Evolutionary conservation across 2,329 filamentous ascomycete genomes (phyloP), one percentile per base, ranked within the genome.

Genomic region (Penicillium decumbens): DNA sequence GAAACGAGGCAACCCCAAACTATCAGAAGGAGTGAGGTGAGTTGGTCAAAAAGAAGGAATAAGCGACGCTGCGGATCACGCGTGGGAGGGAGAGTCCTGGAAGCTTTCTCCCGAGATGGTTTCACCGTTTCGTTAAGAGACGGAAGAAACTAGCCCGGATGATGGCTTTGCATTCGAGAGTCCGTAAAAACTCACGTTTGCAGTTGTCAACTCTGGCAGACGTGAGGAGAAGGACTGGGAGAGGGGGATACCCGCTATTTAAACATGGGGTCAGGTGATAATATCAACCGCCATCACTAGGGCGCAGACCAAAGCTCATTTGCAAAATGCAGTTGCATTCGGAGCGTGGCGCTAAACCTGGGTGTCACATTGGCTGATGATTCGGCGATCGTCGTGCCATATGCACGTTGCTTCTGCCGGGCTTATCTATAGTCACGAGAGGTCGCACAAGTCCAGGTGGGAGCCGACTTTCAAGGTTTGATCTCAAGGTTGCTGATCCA

Each of bases 161-260:
- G 56, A 60, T 46, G 45, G 61, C 66, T 69, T 75, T 71, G 77
- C 77, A 77, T 78, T 77, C 74, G 72, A 72, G 65, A 73, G 66
- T 65, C 62, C 47, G 45, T 43, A 63, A 47, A 59, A 55, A 64
- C 55, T 62, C 60, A 57, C 59, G 64, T 57, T 56, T 55, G 56
- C 53, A 59, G 57, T 65, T 66, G 69, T 67, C 69, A 62, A 71
- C 71, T 71, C 71, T 64, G 57, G 63, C 68, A 67, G 70, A 68
- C 71, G 70, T 70, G 73, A 73, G 69, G 70, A 71, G 73, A 66
- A 72, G 68, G 70, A 72, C 68, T 72, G 64, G 59, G 64, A 60
- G 63, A 56, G 66, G 63, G 65, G 61, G 59, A 60, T 60, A 61
- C 62, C 68, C 52, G 53, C 52, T 55, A 49, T 53, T 63, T 55